Evolutionary conservation across 768 basidiomycete species (phyloP).

Genomic region (Suillus americanus): DNA sequence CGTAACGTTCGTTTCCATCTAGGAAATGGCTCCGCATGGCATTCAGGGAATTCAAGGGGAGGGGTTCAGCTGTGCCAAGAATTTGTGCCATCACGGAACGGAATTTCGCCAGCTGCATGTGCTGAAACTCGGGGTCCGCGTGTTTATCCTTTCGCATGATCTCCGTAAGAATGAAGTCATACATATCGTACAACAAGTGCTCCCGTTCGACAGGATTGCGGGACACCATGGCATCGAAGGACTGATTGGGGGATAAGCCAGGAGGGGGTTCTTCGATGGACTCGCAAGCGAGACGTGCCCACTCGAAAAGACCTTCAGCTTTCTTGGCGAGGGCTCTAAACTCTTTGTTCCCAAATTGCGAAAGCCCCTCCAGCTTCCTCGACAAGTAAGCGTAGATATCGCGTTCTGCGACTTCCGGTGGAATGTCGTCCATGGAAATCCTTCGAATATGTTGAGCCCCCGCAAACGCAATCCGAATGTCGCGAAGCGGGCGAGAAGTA

Average conservation of each 20-base stretch:
- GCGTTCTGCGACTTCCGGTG: not conserved
- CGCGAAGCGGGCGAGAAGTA: not conserved
- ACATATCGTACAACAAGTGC: not conserved
- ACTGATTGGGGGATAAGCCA: not conserved
- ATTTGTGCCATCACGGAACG: not conserved
- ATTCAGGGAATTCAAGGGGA: not conserved
- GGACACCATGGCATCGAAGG: not conserved
- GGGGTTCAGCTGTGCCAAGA: not conserved
- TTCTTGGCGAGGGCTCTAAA: not conserved
- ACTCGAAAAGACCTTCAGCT: not conserved
- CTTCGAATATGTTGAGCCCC: not conserved
- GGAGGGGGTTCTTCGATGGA: not conserved
- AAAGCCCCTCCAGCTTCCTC: not conserved
- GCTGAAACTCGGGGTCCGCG: no score
- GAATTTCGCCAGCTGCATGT: not conserved
- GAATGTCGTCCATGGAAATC: not conserved
- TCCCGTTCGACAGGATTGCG: not conserved
- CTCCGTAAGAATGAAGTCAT: not conserved
- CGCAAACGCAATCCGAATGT: not conserved
- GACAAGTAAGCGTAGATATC: not conserved
- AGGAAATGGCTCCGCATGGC: not conserved
- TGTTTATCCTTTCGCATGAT: not conserved
- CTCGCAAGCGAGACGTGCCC: not conserved
- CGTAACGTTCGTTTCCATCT: not conserved
- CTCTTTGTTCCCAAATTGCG: not conserved